phyloP scores from a whole-genome alignment of 768 basidiomycete genomes.

The Tylopilus plumbeoviolaceoides region DNA sequence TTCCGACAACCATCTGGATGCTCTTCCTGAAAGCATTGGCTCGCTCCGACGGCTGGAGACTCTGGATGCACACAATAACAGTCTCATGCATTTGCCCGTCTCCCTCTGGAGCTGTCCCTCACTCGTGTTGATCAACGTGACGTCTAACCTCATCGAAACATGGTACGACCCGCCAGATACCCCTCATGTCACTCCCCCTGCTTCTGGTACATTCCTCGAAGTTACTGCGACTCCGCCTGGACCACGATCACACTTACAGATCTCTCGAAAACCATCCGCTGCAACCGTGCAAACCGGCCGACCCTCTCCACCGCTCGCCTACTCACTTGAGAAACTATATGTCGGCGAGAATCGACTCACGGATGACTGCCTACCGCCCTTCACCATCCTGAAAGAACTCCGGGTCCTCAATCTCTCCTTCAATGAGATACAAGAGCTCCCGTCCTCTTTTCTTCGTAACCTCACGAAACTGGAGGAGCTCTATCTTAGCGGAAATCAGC shows the following conservation, averaged over 20 bases:
- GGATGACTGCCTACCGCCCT: constrained; percentile 70
- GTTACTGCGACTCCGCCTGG: constrained; percentile 10
- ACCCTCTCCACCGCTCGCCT: constrained; percentile 54
- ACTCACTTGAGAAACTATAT: constrained; percentile 73
- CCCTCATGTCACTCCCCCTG: constrained; percentile 22
- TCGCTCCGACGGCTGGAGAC: constrained; percentile 65
- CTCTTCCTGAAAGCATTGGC: constrained; percentile 74
- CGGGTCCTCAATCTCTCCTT: constrained; percentile 87
- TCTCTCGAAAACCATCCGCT: constrained; percentile 34
- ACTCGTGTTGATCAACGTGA: constrained; percentile 73
- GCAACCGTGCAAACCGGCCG: constrained; percentile 29
- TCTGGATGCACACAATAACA: constrained; percentile 91
- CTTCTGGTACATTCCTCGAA: constrained; percentile 24
- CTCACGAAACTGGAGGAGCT: constrained; percentile 74
- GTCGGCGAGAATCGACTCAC: constrained; percentile 87
- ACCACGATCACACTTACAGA: constrained; percentile 16
- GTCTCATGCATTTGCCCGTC: constrained; percentile 68
- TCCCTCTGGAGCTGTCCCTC: constrained; percentile 82
- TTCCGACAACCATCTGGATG: constrained; percentile 84
- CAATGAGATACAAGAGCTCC: constrained; percentile 90
- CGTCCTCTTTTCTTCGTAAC: constrained; percentile 68
- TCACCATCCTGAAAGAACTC: constrained; percentile 75
- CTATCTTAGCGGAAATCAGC: constrained; percentile 93
- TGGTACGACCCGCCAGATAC: constrained; percentile 63
- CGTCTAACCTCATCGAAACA: constrained; percentile 75